These are phyloP conservation scores for Lycium ferocissimum DNA, from an alignment of 257 asterid genomes.

Conservation along the genomic window DNA sequence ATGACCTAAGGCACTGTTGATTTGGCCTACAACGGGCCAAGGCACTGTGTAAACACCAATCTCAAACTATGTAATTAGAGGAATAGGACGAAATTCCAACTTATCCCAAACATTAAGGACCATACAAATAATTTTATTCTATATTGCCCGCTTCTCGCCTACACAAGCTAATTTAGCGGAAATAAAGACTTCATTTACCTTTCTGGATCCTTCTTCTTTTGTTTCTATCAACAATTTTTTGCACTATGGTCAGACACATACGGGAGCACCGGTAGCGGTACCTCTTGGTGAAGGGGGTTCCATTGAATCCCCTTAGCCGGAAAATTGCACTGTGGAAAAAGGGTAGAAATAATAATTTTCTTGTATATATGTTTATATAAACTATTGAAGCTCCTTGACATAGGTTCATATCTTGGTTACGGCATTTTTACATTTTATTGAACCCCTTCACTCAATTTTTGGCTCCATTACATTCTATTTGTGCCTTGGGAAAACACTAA, in stretches of 20 bases:
- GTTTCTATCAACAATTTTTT: not conserved
- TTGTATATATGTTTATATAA: not conserved
- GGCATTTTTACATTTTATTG: not conserved
- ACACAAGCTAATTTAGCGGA: slow-evolving; percentile 3
- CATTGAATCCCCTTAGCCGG: slow-evolving; percentile 18
- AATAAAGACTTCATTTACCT: slow-evolving; percentile 3
- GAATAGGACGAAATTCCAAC: not conserved
- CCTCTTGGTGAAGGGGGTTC: slow-evolving; percentile 21
- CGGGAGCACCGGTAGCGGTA: not conserved
- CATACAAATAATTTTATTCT: not conserved
- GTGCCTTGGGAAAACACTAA: not conserved
- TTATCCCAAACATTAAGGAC: slow-evolving; percentile 6
- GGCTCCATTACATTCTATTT: not conserved
- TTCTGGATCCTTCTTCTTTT: not conserved
- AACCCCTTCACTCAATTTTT: not conserved
- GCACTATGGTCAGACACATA: not conserved
- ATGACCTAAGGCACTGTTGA: not conserved
- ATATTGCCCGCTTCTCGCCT: not conserved
- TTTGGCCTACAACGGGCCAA: no score
- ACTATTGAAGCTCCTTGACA: not conserved
- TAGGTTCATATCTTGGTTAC: not conserved
- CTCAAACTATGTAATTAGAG: slow-evolving; percentile 17
- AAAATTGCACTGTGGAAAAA: not conserved
- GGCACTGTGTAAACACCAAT: not conserved
- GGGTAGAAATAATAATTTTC: not conserved